Evolutionary conservation across 192 early-diverging fungal species (phyloP).

Genomic region (Dissophora ornata): DNA sequence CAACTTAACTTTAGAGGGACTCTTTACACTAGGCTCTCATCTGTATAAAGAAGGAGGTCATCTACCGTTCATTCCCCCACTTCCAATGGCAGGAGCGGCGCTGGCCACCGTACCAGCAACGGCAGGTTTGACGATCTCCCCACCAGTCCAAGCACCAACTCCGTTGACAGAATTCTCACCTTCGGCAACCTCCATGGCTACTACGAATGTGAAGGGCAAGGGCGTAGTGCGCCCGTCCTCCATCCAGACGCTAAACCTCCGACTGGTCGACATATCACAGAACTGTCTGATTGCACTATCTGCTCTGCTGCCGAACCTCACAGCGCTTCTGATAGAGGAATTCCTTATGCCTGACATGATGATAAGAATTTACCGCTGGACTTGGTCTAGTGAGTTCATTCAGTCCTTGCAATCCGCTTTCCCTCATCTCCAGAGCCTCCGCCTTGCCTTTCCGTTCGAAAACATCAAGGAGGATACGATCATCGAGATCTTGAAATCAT

Average conservation of each 20-base stretch:
- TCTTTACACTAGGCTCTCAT: slow-evolving; percentile 27
- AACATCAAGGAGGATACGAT: slow-evolving; percentile 41
- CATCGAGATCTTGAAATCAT: slow-evolving; percentile 36
- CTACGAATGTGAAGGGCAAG: background rate
- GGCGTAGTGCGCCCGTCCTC: background rate
- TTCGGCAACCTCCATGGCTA: background rate
- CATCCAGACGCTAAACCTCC: slow-evolving; percentile 29
- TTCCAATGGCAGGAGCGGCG: background rate
- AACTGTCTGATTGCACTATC: slow-evolving; percentile 29
- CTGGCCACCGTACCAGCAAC: background rate
- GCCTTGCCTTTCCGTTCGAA: slow-evolving; percentile 36
- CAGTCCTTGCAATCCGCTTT: slow-evolving; percentile 15
- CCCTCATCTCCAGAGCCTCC: slow-evolving; percentile 24
- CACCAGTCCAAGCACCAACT: background rate
- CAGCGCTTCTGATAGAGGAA: slow-evolving; percentile 34
- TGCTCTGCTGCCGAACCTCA: slow-evolving; percentile 7
- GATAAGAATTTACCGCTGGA: slow-evolving; percentile 52
- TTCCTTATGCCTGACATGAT: slow-evolving; percentile 50
- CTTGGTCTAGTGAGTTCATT: slow-evolving; percentile 32
- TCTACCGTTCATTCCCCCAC: background rate
- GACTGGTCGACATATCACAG: slow-evolving; percentile 45
- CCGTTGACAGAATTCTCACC: background rate
- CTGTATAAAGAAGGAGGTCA: background rate
- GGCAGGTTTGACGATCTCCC: slow-evolving; percentile 7
- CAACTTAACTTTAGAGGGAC: slow-evolving; percentile 28